phyloP scores from a whole-genome alignment of 2,329 filamentous ascomycete genomes.

The Fusarium tjaetaba region DNA sequence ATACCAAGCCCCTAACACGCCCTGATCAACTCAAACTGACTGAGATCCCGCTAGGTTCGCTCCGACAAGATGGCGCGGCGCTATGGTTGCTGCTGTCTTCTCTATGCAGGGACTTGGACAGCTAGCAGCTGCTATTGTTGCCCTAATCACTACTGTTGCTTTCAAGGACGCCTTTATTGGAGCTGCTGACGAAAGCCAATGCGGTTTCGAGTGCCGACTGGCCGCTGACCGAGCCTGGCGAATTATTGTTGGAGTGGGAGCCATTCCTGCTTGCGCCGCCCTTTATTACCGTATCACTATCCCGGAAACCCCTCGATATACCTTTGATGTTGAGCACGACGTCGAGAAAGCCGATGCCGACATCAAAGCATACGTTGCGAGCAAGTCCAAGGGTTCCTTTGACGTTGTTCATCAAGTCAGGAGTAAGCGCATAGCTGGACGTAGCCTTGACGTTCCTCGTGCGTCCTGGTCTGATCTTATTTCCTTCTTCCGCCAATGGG shows the following conservation, averaged over 20 bases:
- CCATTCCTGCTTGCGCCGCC: constrained; percentile 79
- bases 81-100: constrained; percentile 86
- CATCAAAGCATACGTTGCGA: constrained; percentile 68
- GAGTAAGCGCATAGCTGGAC: constrained; percentile 62
- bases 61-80: constrained; percentile 82
- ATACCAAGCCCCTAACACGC: neutral
- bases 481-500: constrained; percentile 74
- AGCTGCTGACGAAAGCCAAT: constrained; percentile 56
- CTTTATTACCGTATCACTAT: constrained; percentile 90
- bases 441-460: constrained; percentile 69
- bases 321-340: constrained; percentile 81
- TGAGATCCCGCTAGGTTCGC: constrained; percentile 66
- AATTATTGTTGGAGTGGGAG: constrained; percentile 81
- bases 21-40: constrained; percentile 25
- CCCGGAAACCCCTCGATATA: constrained; percentile 85
- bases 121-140: constrained; percentile 74
- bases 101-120: constrained; percentile 89
- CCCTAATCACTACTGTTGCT: constrained; percentile 72
- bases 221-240: constrained; percentile 86
- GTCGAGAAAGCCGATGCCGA: constrained; percentile 80
- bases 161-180: constrained; percentile 65
- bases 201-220: constrained; percentile 69
- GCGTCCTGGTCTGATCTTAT: constrained; percentile 76
- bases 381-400: constrained; percentile 58
- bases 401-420: constrained; percentile 61